These are phyloP conservation scores for Penicillium sp. DNA, from an alignment of 2,329 filamentous ascomycete genomes.

Conservation along the genomic window DNA sequence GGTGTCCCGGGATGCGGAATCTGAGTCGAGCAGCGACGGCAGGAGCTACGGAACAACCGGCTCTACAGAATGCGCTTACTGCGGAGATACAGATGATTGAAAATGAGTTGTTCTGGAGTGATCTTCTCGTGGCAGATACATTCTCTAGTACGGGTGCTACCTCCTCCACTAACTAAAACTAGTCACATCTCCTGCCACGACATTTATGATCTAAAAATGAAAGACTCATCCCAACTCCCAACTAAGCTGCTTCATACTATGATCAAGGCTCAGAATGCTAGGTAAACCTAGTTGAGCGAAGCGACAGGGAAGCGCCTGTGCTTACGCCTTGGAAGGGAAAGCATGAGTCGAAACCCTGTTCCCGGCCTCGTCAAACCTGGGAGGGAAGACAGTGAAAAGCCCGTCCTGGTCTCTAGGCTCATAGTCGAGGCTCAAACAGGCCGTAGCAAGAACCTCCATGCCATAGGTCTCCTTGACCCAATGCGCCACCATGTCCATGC, in stretches of 20 bases:
- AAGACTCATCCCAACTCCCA: too few relatives aligned
- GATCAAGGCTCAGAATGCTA: too few relatives aligned
- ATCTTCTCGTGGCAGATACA: conserved; percentile 1
- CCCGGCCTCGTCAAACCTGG: conserved; percentile 34
- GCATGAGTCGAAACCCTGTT: conserved; percentile 36
- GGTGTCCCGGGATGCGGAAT: conserved; percentile 7
- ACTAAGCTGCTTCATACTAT: too few relatives aligned
- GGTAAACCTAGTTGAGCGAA: too few relatives aligned
- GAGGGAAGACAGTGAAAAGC: conserved; percentile 32
- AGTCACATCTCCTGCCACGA: not conserved
- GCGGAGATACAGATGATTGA: conserved; percentile 5
- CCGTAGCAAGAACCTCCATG: conserved; percentile 30
- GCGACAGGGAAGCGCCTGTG: too few relatives aligned
- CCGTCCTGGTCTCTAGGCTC: conserved; percentile 44
- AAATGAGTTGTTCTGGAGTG: conserved; percentile 5
- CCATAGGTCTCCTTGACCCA: conserved; percentile 47
- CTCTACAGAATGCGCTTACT: not conserved
- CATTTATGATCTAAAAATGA: too few relatives aligned
- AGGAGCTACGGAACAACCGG: not conserved
- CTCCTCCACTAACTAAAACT: not conserved
- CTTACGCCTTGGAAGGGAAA: conserved; percentile 16
- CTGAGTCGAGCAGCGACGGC: not conserved
- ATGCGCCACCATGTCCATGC: conserved; percentile 52
- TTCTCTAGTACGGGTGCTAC: not conserved
- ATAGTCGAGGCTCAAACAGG: conserved; percentile 37